Base-by-base conservation (phyloP, 768 basidiomycete species). In the Mycena amicta region DNA sequence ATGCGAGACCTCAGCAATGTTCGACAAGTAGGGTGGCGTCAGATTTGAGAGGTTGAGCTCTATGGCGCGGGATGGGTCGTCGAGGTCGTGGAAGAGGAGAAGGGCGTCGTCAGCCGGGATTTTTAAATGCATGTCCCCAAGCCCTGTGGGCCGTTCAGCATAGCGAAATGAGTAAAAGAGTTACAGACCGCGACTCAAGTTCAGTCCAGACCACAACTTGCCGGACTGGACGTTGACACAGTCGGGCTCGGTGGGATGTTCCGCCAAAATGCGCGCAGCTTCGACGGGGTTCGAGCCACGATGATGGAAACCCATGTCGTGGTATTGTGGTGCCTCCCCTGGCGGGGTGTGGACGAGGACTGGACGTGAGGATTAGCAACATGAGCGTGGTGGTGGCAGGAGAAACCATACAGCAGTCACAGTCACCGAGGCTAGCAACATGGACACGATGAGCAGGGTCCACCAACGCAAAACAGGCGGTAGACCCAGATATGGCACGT, bases 1-100 rank as follows among this genome's bases (percentile, higher is more conserved):
- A 39, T 66, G 65, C 5, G 20, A 26, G n/a, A 66, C 54, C 3
- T 66, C 50, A 2, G 62, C 55, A 5, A 26, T 37, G 51, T 63
- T 66, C 29, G 65, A 64, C 23, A 66, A 47, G 25, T 64, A 66
- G 12, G 63, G 62, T 0, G 65, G 59, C 3, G 62, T 61, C 18
- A 8, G 8, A 18, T 8, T 37, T n/a, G n/a, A n/a, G 31, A 57
- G 11, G 16, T 66, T 66, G 2, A 59, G 55, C 28, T 59, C 39
- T 13, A 55, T 43, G 2, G 63, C 62, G 27, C 20, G 51, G 16
- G 53, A 22, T 11, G 55, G 27, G 2, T 55, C 51, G 33, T 61
- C 57, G 15, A 50, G 53, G 1, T 50, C 33, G 31, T 64, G 62
- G 2, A 64, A 46, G 20, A 59, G 62, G 4, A 62, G 59, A 11